Percentiles rank a stretch among this genome's conserved stretches.
Evolutionary conservation across 1,284 basidiomycete genomes (phyloP).

Genomic region (Tilletia setariae): DNA sequence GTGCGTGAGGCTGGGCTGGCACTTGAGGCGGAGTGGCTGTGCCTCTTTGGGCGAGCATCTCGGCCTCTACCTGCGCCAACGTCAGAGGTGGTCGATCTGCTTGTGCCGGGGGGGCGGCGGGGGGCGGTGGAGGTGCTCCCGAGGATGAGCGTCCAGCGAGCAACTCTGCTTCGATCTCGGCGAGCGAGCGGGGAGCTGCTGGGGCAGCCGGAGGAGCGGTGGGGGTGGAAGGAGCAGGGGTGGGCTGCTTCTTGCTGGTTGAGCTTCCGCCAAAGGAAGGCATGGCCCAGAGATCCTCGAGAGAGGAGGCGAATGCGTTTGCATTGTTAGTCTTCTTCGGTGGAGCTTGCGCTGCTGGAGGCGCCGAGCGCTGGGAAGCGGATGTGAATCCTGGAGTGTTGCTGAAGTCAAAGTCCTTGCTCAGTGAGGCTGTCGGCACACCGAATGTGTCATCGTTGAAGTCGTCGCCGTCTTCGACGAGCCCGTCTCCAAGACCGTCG

Average conservation of each 20-base stretch:
- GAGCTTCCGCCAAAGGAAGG: constrained; percentile 26
- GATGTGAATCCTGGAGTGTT: constrained; percentile 36
- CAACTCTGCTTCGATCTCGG: constrained; percentile 11
- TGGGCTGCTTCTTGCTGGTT: background rate
- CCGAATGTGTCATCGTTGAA: constrained; percentile 89
- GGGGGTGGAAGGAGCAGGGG: background rate
- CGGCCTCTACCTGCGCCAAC: constrained; percentile 55
- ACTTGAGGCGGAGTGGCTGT: constrained; percentile 21
- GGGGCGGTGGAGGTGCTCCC: constrained; percentile 2
- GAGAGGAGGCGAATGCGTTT: constrained; percentile 46
- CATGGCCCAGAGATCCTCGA: constrained; percentile 52
- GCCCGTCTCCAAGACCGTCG: constrained; percentile 79
- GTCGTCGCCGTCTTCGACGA: constrained; percentile 84
- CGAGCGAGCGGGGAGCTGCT: constrained; percentile 5
- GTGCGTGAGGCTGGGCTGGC: constrained; percentile 19
- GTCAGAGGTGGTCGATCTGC: constrained; percentile 28
- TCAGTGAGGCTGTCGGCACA: constrained; percentile 58
- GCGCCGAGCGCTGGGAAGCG: background rate
- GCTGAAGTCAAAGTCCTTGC: constrained; percentile 87
- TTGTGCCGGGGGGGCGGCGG: constrained; percentile 26
- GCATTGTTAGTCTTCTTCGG: constrained; percentile 30
- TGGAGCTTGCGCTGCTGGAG: constrained; percentile 16
- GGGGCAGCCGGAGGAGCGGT: background rate
- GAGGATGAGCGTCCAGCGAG: constrained; percentile 1
- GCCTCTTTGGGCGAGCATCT: constrained; percentile 48